Conservation (phyloP, 148 eudicot species). For the Hydrangea macrophylla region DNA sequence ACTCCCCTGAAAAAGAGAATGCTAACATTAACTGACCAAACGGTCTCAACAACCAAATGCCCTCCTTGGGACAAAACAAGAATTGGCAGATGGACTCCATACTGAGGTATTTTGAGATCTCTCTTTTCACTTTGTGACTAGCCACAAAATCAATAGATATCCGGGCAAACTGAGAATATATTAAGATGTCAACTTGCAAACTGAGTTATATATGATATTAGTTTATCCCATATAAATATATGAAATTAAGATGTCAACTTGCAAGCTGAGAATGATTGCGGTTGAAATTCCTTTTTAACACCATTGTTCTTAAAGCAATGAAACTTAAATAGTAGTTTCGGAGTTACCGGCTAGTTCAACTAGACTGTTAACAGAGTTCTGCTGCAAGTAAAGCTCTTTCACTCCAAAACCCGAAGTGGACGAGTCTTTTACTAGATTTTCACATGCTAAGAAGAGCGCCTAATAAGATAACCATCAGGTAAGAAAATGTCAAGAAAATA, state of each 20-base stretch:
- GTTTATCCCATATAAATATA: too few species aligned
- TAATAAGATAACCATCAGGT: constrained; percentile 22
- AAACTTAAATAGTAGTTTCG: constrained; percentile 10
- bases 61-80: background rate
- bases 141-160: too few species aligned
- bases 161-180: too few species aligned
- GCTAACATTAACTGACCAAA: background rate
- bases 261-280: background rate
- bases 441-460: constrained; percentile 77
- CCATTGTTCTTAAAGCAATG: constrained; percentile 1
- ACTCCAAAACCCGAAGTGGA: constrained; percentile 31
- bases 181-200: too few species aligned
- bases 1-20: constrained; percentile 48
- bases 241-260: background rate
- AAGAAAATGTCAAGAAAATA: constrained; percentile 4
- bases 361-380: constrained; percentile 48
- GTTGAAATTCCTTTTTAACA: background rate
- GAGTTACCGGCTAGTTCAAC: constrained; percentile 57
- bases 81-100: background rate
- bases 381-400: constrained; percentile 49
- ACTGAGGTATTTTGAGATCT: background rate
- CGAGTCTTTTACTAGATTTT: constrained; percentile 41
- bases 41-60: background rate
- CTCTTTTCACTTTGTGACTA: too few species aligned
- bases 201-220: too few species aligned